Evolutionary conservation across 345 rosid genomes (phyloP).

Genomic region (Eucalyptus albens): DNA sequence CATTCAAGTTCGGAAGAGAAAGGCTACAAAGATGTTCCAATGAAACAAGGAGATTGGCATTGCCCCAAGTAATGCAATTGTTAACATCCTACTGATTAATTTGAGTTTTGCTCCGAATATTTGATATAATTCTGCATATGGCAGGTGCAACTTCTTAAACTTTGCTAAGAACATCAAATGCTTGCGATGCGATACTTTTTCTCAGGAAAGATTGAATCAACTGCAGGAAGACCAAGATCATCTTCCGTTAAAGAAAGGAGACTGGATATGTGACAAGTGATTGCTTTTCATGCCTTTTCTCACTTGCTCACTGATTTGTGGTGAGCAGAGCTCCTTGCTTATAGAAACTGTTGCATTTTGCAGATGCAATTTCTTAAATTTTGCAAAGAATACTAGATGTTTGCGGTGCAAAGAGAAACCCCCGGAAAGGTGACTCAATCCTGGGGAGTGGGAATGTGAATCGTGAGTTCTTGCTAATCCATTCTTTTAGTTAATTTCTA

Average conservation of each 20-base stretch:
- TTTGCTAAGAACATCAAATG: constrained; percentile 79
- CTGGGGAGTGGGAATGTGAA: constrained; percentile 95
- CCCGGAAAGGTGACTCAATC: constrained; percentile 60
- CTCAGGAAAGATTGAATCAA: constrained; percentile 49
- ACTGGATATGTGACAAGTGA: constrained; percentile 81
- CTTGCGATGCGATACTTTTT: constrained; percentile 48
- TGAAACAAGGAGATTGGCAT: constrained; percentile 75
- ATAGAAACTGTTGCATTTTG: not conserved
- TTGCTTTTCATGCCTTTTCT: not conserved
- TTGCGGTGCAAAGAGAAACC: constrained; percentile 72
- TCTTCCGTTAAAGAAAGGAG: constrained; percentile 86
- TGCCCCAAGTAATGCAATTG: constrained; percentile 52
- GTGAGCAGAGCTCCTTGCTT: not conserved
- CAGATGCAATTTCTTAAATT: constrained; percentile 86
- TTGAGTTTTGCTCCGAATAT: not conserved
- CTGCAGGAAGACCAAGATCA: constrained; percentile 51
- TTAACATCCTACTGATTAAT: not conserved
- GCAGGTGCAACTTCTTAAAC: constrained; percentile 75
- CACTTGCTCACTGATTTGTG: not conserved
- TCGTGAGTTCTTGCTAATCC: constrained; percentile 44
- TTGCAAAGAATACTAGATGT: constrained; percentile 77
- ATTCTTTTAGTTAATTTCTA: not conserved
- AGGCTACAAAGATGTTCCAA: constrained; percentile 9
- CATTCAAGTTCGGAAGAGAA: constrained; percentile 1
- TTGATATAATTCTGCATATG: not conserved